Evolutionary conservation across 306 rosid species (phyloP), one percentile per base, ranked within the genome.

Genomic region (Sophora flavescens): DNA sequence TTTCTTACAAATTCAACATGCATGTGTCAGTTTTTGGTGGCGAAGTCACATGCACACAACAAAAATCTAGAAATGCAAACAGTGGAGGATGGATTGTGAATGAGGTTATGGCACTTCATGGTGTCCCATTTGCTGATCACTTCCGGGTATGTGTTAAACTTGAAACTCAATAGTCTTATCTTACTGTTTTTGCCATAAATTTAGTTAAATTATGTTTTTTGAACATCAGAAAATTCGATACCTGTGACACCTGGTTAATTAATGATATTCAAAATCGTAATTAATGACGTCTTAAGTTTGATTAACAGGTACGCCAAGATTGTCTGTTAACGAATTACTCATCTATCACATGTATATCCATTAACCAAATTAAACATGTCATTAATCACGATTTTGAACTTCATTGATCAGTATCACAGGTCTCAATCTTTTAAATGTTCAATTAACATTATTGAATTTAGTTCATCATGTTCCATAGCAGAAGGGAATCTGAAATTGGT

Each of bases 61-160:
- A 86, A 58, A 93, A 84, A 12, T 16, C 63, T 64, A 82, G 81
- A 62, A 75, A 75, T 51, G 64, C 67, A 48, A 68, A 84, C 63
- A 75, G 65, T 6, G 88, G 65, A 60, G 92, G 92, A 3, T 89
- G 96, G 98, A 80, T 84, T 26, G 74, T 93, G 51, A 72, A 84
- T 38, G 98, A 93, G 70, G 88, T 87, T 59, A 88, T 89, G 96
- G 70, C 89, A 48, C 86, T 91, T 68, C 89, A 88, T 0, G 89
- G 86, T 28, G 89, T 91, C 45, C 98, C 93, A 0, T 91, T 89
- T 68, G 79, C 86, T 0, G 87, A 89, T 47, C 90, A 88, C 72
- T 91, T 83, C 48, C 89, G 76, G 14, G 97, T 91, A 88, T 26
- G 91, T 47, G 91, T 47, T 82, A 81, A 65, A 67, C 3, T 59